phyloP scores from a whole-genome alignment of 768 basidiomycete genomes.

The Rhizopogon rudus region DNA sequence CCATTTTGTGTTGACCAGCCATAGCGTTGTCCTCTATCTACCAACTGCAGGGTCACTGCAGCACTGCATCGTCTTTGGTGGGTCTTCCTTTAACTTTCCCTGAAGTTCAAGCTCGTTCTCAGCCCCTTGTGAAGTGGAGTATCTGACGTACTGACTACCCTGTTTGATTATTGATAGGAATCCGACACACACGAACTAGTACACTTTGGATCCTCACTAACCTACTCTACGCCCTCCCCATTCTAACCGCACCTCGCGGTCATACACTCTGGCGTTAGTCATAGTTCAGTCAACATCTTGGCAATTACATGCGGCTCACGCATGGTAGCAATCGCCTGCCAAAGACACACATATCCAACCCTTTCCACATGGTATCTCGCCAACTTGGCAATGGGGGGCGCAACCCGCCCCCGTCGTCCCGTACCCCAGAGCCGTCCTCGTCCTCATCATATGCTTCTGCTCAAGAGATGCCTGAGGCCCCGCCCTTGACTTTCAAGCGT shows the following conservation, averaged over 20 bases:
- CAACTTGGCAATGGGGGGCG: conserved; percentile 32
- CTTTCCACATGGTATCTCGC: conserved; percentile 43
- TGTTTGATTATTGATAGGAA: too few species aligned
- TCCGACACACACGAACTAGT: too few species aligned
- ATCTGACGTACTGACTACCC: too few species aligned
- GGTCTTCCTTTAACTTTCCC: too few species aligned
- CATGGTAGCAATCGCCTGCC: conserved; percentile 46
- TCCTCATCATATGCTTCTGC: conserved; percentile 26
- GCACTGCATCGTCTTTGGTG: too few species aligned
- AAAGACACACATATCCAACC: conserved; percentile 33
- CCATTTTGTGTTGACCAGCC: neutral
- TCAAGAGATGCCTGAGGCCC: conserved; percentile 33
- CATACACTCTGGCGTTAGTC: conserved; percentile 8
- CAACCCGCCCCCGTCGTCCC: conserved; percentile 33
- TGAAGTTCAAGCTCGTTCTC: too few species aligned
- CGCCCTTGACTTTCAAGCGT: conserved; percentile 54
- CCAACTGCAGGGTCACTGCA: too few species aligned
- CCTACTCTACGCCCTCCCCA: conserved; percentile 4
- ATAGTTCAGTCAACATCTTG: conserved; percentile 14
- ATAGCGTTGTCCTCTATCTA: too few species aligned
- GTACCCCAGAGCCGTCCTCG: conserved; percentile 32
- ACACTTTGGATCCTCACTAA: neutral
- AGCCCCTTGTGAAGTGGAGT: too few species aligned
- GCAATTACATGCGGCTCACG: conserved; percentile 26
- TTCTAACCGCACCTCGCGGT: conserved; percentile 9